A percentile compares a stretch with the other conserved stretches of the same genome.
phyloP scores from a whole-genome alignment of 1,284 basidiomycete genomes.

The Mycena sp. region DNA sequence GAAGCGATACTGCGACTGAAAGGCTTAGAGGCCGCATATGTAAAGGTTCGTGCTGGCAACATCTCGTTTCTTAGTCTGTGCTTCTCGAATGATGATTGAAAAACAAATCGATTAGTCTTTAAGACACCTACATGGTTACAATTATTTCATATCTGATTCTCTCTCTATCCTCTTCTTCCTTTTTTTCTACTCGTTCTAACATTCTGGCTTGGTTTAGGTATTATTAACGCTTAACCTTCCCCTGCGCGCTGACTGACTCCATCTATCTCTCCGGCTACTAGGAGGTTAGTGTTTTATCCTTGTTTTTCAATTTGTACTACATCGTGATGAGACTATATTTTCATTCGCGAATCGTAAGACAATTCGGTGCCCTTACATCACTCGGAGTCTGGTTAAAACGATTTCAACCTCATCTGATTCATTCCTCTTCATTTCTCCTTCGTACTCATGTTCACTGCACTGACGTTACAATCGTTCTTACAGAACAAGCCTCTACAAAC shows the following conservation, averaged over 20 bases:
- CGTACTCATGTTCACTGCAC: constrained; percentile 14
- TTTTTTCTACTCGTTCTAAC: constrained; percentile 33
- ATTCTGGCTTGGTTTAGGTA: constrained; percentile 12
- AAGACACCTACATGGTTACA: constrained; percentile 79
- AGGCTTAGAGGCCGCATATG: constrained; percentile 74
- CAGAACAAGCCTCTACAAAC: constrained; percentile 70
- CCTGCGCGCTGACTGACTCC: constrained; percentile 28
- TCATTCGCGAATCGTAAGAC: constrained; percentile 78
- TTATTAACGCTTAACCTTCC: constrained; percentile 20
- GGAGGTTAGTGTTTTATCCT: constrained; percentile 59
- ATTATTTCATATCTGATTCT: constrained; percentile 49
- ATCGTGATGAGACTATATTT: constrained; percentile 54
- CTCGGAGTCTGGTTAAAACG: constrained; percentile 59
- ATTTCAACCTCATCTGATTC: constrained; percentile 76
- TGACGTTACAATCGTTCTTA: constrained; percentile 16
- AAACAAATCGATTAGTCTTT: constrained; percentile 89
- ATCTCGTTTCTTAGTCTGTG: constrained; percentile 20
- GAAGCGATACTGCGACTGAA: constrained; percentile 85
- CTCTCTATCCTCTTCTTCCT: constrained; percentile 23
- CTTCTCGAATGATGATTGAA: constrained; percentile 63
- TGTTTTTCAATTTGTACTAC: background rate
- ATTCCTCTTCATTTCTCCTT: constrained; percentile 17
- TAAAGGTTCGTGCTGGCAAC: constrained; percentile 63
- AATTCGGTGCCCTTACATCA: constrained; percentile 65
- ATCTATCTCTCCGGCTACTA: constrained; percentile 33